Evolutionary conservation across 768 basidiomycete genomes (phyloP).

Genomic region (Epithele typhae): DNA sequence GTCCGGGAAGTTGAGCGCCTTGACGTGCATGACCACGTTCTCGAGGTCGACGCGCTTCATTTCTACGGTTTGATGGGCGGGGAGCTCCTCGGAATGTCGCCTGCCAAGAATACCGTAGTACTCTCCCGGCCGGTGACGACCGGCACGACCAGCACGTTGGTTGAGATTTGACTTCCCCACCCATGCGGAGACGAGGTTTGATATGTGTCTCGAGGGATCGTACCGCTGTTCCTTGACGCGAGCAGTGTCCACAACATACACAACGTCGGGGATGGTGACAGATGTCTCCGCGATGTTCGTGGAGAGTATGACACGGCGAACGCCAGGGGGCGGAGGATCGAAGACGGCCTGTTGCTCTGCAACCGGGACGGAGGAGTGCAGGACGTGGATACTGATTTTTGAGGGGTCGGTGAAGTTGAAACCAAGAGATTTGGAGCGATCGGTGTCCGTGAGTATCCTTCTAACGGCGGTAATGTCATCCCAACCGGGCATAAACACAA

Average conservation of each 20-base stretch:
- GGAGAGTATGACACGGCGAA: constrained; percentile 84
- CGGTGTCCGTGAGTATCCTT: constrained; percentile 48
- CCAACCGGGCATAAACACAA: constrained; percentile 92
- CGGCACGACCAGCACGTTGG: constrained; percentile 89
- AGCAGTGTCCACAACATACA: constrained; percentile 89
- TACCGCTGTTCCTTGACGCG: constrained; percentile 87
- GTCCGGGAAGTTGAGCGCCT: constrained; percentile 84
- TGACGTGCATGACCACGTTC: constrained; percentile 95
- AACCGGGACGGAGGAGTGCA: constrained; percentile 88
- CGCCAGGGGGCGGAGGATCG: constrained; percentile 69
- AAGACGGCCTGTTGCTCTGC: constrained; percentile 89
- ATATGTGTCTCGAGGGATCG: constrained; percentile 85
- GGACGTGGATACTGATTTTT: constrained; percentile 67
- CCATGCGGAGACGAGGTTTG: constrained; percentile 87
- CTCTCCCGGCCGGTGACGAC: constrained; percentile 85
- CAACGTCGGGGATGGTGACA: constrained; percentile 91
- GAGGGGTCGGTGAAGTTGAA: constrained; percentile 56
- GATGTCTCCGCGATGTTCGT: constrained; percentile 97
- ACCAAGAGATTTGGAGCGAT: constrained; percentile 42
- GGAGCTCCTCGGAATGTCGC: constrained; percentile 52
- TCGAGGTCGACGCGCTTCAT: constrained; percentile 90
- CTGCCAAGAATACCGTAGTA: constrained; percentile 83
- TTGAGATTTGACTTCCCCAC: constrained; percentile 87
- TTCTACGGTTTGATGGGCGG: constrained; percentile 86
- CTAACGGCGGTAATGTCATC: constrained; percentile 82